These are phyloP conservation scores for Tolypocladium cylindrosporum DNA, from an alignment of 2,329 filamentous ascomycete genomes.

Conservation along the genomic window DNA sequence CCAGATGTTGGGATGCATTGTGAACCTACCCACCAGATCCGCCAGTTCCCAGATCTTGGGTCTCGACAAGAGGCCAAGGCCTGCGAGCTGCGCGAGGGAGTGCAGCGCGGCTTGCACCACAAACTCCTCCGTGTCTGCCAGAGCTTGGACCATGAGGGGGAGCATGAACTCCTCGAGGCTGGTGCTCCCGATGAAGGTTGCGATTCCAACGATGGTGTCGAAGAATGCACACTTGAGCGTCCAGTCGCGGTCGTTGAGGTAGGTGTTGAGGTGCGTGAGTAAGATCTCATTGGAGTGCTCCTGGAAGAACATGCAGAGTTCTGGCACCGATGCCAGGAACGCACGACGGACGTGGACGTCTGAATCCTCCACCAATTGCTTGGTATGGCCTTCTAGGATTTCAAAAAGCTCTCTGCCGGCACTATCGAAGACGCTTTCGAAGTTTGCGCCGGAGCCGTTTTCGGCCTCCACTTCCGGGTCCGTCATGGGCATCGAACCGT, in stretches of 20 bases:
- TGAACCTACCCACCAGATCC: conserved; percentile 72
- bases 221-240: conserved; percentile 95
- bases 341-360: conserved; percentile 81
- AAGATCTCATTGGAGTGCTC: conserved; percentile 93
- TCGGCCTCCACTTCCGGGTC: conserved; percentile 75
- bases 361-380: conserved; percentile 76
- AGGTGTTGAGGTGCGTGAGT: conserved; percentile 90
- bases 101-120: conserved; percentile 86
- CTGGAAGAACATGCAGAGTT: conserved; percentile 90
- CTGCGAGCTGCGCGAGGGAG: conserved; percentile 79
- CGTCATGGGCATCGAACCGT: conserved; percentile 66
- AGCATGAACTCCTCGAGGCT: conserved; percentile 92
- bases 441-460: conserved; percentile 54
- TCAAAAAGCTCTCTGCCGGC: conserved; percentile 75
- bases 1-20: conserved; percentile 92
- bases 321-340: conserved; percentile 83
- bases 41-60: conserved; percentile 81
- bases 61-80: conserved; percentile 77
- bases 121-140: conserved; percentile 87
- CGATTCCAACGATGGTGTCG: conserved; percentile 87
- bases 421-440: conserved; percentile 78
- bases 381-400: conserved; percentile 80
- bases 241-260: conserved; percentile 94
- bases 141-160: conserved; percentile 87
- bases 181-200: conserved; percentile 78